A percentile compares a stretch with the other conserved stretches of the same genome.
phyloP scores from a whole-genome alignment of 2,329 filamentous ascomycete species.

The Eutypa lata region DNA sequence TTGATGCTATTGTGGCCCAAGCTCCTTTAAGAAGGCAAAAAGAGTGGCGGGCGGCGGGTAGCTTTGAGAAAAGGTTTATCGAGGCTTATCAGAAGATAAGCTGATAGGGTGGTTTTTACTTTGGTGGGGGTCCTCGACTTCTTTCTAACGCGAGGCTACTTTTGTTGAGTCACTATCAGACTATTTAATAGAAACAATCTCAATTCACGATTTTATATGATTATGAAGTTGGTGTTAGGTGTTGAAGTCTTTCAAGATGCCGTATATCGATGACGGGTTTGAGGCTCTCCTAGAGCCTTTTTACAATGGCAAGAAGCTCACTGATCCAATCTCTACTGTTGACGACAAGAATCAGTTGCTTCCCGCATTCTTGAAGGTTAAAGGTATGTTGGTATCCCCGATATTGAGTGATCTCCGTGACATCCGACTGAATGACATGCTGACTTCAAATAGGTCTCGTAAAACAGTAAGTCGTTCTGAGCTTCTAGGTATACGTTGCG shows the following conservation, averaged over 20 bases:
- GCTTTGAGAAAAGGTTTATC: background rate
- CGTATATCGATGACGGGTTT: constrained; percentile 59
- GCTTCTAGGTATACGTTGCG: background rate
- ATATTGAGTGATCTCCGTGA: constrained; percentile 4
- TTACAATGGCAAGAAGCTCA: constrained; percentile 66
- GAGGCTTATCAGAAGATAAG: background rate
- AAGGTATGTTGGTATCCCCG: constrained; percentile 56
- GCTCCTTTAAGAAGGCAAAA: too few species aligned
- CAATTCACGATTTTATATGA: constrained; percentile 5
- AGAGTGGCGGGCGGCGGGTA: too few species aligned
- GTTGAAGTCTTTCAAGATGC: constrained; percentile 38
- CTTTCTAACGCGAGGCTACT: constrained; percentile 6
- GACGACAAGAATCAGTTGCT: constrained; percentile 96
- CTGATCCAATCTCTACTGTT: constrained; percentile 60
- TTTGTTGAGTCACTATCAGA: constrained; percentile 5
- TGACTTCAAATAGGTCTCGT: constrained; percentile 59
- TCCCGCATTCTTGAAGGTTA: constrained; percentile 97
- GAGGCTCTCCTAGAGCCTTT: constrained; percentile 65
- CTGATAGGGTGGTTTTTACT: constrained; percentile 8
- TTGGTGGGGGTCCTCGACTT: constrained; percentile 15
- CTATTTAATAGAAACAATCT: background rate
- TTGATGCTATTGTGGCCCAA: too few species aligned
- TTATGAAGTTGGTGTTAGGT: background rate
- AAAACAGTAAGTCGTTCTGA: constrained; percentile 62
- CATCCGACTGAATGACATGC: constrained; percentile 10